phyloP scores from a whole-genome alignment of 129 eudicot genomes.

The Escallonia rubra region DNA sequence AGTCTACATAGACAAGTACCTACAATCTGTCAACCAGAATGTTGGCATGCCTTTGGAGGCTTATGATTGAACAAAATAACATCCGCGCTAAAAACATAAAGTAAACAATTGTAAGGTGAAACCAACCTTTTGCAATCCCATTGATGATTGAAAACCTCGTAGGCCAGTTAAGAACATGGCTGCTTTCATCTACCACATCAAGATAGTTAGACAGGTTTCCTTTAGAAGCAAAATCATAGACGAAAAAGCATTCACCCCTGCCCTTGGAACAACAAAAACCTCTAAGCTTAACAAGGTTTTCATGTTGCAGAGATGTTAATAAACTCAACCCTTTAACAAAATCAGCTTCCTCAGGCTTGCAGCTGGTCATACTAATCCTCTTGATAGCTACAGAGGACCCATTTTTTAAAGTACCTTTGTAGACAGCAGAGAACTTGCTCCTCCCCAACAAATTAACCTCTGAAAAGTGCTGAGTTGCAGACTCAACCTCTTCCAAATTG shows the following conservation, averaged over 20 bases:
- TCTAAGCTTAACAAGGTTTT: conserved; percentile 55
- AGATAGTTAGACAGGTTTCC: conserved; percentile 62
- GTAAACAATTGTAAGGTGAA: background rate
- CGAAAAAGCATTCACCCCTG: conserved; percentile 76
- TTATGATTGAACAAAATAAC: no score
- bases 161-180: conserved; percentile 69
- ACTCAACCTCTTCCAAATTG: conserved; percentile 88
- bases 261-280: conserved; percentile 84
- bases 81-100: no score
- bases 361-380: conserved; percentile 59
- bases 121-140: conserved; percentile 88
- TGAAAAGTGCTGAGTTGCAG: conserved; percentile 80
- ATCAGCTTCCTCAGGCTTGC: conserved; percentile 85
- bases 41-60: background rate
- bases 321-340: conserved; percentile 72
- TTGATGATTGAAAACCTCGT: conserved; percentile 73
- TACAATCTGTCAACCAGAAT: background rate
- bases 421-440: conserved; percentile 77
- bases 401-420: conserved; percentile 69
- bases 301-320: conserved; percentile 67
- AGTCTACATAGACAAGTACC: background rate
- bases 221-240: conserved; percentile 74
- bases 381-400: conserved; percentile 78
- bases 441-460: conserved; percentile 69
- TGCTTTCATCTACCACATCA: conserved; percentile 40